These are phyloP conservation scores for Sarocladium strictum DNA, from an alignment of 2,329 filamentous ascomycete species.

Conservation along the genomic window DNA sequence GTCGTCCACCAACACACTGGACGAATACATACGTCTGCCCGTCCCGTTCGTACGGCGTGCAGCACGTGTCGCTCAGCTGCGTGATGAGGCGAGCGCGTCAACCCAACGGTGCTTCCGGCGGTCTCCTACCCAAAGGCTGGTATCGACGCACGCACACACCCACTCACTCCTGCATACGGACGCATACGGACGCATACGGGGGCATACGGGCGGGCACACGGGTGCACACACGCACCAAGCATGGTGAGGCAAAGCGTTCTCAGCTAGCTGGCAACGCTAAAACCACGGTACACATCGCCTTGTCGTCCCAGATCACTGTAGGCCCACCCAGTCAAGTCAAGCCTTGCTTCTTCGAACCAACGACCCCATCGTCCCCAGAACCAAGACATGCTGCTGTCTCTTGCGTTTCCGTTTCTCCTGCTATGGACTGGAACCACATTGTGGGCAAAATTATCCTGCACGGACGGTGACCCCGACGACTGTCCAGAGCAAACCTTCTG, in stretches of 20 bases:
- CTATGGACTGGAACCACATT: not conserved
- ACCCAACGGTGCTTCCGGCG: not conserved
- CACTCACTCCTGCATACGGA: no score
- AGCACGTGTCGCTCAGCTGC: not conserved
- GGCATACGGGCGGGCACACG: not conserved
- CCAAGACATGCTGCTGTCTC: not conserved
- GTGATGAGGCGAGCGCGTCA: not conserved
- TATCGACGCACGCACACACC: not conserved
- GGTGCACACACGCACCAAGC: not conserved
- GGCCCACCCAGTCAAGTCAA: not conserved
- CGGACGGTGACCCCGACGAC: not conserved
- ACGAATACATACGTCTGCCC: not conserved
- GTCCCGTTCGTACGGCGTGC: constrained; percentile 1
- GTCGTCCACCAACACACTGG: not conserved
- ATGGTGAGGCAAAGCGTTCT: constrained; percentile 1
- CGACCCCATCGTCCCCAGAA: not conserved
- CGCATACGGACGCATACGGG: no score
- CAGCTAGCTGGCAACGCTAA: constrained; percentile 1
- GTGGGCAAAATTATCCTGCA: not conserved
- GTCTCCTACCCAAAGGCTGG: not conserved
- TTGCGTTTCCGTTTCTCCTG: not conserved
- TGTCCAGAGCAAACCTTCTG: no score
- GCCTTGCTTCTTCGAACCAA: not conserved
- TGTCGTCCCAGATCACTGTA: not conserved
- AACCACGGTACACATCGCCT: not conserved